Evolutionary conservation across 345 rosid genomes (phyloP), one percentile per base, ranked within the genome.

Genomic region (Melastoma malabathricum): DNA sequence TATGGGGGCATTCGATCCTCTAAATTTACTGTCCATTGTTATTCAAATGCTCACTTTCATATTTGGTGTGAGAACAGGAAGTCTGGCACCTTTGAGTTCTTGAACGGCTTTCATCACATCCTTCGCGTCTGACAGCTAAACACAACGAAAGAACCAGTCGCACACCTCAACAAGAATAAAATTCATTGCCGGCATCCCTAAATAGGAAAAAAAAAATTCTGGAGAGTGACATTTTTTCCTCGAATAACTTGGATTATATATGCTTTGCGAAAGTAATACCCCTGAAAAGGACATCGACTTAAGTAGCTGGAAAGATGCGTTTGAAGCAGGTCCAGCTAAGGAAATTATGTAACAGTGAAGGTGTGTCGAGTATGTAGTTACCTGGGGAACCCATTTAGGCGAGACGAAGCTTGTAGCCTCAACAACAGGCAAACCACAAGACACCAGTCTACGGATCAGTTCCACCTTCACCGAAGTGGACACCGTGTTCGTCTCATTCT

Each of bases 371-470:
- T 8, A 34, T 7, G 38, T 31, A 31, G 38, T 51, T 63, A 77
- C 92, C 82, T 75, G 87, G 13, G 93, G 93, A 64, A 83, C 87
- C 93, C 87, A 83, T 72, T 78, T 80, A 1, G 92, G 93, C 0
- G 93, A 83, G 25, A 83, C 93, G 71, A 83, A 83, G 67, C 93
- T 75, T 46, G 87, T 80, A 51, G 87, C 87, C 64, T 78, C 87
- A 43, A 80, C 87, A 43, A 83, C 83, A 44, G 80, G 52, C 63
- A 83, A 69, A 18, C 87, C 83, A 6, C 71, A 71, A 34, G 81
- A 70, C 7, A 74, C 83, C 23, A 83, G 62, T 65, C 71, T 74
- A 43, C 47, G 68, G 50, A 83, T 80, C 77, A 83, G 55, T 67
- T 78, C 83, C 55, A 83, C 60, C 74, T 83, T 80, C 14, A 75